phyloP scores from a whole-genome alignment of 2,329 filamentous ascomycete genomes.

The Didymosphaeria variabile region DNA sequence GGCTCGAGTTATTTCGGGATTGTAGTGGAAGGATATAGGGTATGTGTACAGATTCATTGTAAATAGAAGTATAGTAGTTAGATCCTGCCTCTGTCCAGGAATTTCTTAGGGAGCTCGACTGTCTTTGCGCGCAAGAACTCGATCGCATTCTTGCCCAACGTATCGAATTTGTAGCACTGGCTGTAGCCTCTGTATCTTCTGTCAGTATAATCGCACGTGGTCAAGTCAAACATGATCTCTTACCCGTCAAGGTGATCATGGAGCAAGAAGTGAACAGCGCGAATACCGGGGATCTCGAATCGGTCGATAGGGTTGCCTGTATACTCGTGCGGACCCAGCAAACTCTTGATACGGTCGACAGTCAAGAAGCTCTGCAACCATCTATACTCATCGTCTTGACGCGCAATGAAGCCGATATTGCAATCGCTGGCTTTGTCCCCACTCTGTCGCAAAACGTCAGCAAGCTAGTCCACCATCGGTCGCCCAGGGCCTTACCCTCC shows the following conservation, averaged over 20 bases:
- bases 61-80: not conserved
- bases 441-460: not conserved
- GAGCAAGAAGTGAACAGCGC: slow-evolving; percentile 55
- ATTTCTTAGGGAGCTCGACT: slow-evolving; percentile 7
- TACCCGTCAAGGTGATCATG: slow-evolving; percentile 57
- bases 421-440: slow-evolving; percentile 37
- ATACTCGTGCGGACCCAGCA: slow-evolving; percentile 43
- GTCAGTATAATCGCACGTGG: not conserved
- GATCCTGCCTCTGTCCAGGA: slow-evolving; percentile 6
- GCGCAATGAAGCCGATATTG: slow-evolving; percentile 28
- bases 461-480: not conserved
- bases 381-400: slow-evolving; percentile 42
- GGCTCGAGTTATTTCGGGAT: not conserved
- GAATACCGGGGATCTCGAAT: slow-evolving; percentile 50
- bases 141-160: slow-evolving; percentile 10
- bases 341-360: slow-evolving; percentile 36
- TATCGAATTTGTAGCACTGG: slow-evolving; percentile 11
- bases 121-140: slow-evolving; percentile 11
- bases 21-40: not conserved
- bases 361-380: slow-evolving; percentile 42
- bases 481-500: slow-evolving; percentile 7
- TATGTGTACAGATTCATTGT: not conserved
- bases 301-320: slow-evolving; percentile 48
- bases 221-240: not conserved
- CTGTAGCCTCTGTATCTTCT: slow-evolving; percentile 3